A percentile compares a stretch with the other conserved stretches of the same genome.
phyloP scores from a whole-genome alignment of 2,329 filamentous ascomycete genomes.

The Aspergillus proliferans region DNA sequence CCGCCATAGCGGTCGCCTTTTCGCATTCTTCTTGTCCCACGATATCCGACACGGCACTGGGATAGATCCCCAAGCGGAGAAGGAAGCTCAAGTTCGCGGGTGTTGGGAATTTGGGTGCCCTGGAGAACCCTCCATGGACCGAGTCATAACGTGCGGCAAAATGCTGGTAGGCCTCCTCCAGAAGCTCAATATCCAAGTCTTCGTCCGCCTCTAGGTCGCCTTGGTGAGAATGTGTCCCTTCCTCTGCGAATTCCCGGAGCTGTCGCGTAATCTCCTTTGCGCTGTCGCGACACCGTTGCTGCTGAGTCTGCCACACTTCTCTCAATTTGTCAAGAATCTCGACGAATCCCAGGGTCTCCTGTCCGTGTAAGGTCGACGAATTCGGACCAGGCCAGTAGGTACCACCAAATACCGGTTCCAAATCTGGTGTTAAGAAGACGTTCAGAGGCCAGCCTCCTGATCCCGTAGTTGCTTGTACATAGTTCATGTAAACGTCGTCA shows the following conservation, averaged over 20 bases:
- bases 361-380: conserved; percentile 42
- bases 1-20: conserved; percentile 68
- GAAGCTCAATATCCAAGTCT: conserved; percentile 76
- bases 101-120: conserved; percentile 81
- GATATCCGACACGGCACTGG: conserved; percentile 70
- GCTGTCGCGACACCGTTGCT: conserved; percentile 73
- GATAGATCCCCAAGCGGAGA: conserved; percentile 66
- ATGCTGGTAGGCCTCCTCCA: conserved; percentile 82
- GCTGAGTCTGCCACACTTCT: conserved; percentile 73
- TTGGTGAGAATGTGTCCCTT: conserved; percentile 58
- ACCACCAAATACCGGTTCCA: conserved; percentile 91
- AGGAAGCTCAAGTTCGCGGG: conserved; percentile 80
- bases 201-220: conserved; percentile 50
- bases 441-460: conserved; percentile 92
- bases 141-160: conserved; percentile 76
- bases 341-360: conserved; percentile 69
- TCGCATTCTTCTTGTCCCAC: conserved; percentile 74
- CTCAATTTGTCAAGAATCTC: conserved; percentile 73
- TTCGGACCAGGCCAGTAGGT: conserved; percentile 90
- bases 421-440: conserved; percentile 88
- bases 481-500: conserved; percentile 97
- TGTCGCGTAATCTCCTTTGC: conserved; percentile 76
- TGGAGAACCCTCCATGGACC: conserved; percentile 71
- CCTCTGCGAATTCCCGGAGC: conserved; percentile 78
- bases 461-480: conserved; percentile 86